Percentiles rank a stretch among this genome's conserved stretches.
Conservation (phyloP, 768 basidiomycete species). For the Pleurotus tuoliensis region DNA sequence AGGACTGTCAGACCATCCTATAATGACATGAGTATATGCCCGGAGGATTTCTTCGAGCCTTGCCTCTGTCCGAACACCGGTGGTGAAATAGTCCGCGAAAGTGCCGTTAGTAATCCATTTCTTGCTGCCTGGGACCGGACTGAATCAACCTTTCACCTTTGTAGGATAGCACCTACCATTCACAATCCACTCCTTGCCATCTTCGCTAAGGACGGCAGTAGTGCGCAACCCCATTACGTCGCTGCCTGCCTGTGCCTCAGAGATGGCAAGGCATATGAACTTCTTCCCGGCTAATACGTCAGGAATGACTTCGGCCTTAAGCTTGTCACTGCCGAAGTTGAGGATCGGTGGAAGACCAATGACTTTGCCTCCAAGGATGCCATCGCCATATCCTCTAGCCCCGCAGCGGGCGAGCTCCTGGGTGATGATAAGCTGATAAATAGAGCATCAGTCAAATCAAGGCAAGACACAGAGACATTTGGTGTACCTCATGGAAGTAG, state of each 20-base stretch:
- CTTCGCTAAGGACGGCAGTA: slow-evolving; percentile 69
- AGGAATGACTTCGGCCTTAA: slow-evolving; percentile 46
- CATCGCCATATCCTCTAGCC: slow-evolving; percentile 79
- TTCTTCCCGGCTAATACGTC: slow-evolving; percentile 71
- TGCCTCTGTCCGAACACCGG: slow-evolving; percentile 26
- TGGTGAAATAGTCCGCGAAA: slow-evolving; percentile 39
- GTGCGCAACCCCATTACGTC: slow-evolving; percentile 78
- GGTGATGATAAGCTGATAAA: slow-evolving; percentile 59
- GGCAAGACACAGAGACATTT: not conserved
- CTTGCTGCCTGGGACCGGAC: slow-evolving; percentile 1
- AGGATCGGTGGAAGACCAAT: slow-evolving; percentile 84
- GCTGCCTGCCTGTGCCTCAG: slow-evolving; percentile 84
- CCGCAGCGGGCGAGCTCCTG: slow-evolving; percentile 73
- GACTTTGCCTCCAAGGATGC: slow-evolving; percentile 70
- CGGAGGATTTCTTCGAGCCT: slow-evolving; percentile 24
- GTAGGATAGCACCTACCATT: slow-evolving; percentile 57
- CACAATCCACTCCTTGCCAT: slow-evolving; percentile 79
- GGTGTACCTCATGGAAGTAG: slow-evolving; percentile 76
- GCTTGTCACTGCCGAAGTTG: slow-evolving; percentile 69
- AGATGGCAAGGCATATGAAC: slow-evolving; percentile 81
- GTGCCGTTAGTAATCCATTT: slow-evolving; percentile 53
- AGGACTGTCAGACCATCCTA: slow-evolving; percentile 44
- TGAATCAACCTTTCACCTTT: not conserved
- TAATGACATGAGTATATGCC: slow-evolving; percentile 38
- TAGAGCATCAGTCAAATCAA: not conserved